Evolutionary conservation across 2,329 filamentous ascomycete genomes (phyloP).

Genomic region (Chaetomium sp.): DNA sequence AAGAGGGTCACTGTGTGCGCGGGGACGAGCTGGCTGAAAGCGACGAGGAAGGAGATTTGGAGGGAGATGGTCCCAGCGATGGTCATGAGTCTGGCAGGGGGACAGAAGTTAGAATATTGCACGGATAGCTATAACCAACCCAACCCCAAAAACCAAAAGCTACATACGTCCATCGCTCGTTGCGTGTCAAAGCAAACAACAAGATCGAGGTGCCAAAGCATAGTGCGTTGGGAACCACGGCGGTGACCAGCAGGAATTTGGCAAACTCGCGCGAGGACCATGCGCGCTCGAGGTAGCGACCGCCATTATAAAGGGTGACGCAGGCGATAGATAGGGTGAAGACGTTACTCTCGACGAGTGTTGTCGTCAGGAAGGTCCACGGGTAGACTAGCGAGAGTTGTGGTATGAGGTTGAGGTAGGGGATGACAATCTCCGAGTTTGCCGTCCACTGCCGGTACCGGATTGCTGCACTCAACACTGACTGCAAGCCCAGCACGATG

Average conservation of each 20-base stretch:
- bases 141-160: not conserved
- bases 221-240: constrained; percentile 77
- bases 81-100: constrained; percentile 65
- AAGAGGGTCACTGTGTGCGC: constrained; percentile 96
- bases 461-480: constrained; percentile 78
- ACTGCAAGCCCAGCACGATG: constrained; percentile 72
- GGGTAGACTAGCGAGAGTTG: constrained; percentile 83
- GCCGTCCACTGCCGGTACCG: constrained; percentile 69
- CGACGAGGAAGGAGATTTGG: constrained; percentile 91
- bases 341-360: constrained; percentile 90
- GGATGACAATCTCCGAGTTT: constrained; percentile 69
- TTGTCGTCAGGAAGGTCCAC: constrained; percentile 86
- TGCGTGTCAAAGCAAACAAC: constrained; percentile 70
- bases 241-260: constrained; percentile 80
- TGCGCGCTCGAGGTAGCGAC: constrained; percentile 90
- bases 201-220: constrained; percentile 68
- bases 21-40: constrained; percentile 95
- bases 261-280: constrained; percentile 92
- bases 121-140: not conserved
- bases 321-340: constrained; percentile 79
- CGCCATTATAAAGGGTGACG: constrained; percentile 84
- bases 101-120: constrained; percentile 9
- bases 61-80: constrained; percentile 87
- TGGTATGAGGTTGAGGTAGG: constrained; percentile 86
- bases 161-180: constrained; percentile 66